Conservation (phyloP, 1,139 yeast species). For the Yamadazyma triangularis region DNA sequence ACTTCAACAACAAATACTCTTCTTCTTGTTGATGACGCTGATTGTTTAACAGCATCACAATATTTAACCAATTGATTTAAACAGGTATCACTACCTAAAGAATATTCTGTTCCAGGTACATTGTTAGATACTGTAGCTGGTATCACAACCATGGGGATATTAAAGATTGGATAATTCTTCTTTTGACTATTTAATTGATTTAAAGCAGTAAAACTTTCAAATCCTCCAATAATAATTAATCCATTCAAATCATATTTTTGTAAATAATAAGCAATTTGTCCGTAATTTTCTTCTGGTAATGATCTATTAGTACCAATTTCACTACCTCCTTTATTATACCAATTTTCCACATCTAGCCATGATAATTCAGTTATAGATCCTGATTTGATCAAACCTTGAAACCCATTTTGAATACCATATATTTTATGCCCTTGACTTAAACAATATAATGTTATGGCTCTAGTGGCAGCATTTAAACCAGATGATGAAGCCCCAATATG, state of each 20-base stretch:
- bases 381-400: conserved; percentile 80
- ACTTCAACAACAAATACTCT: conserved; percentile 78
- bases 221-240: conserved; percentile 87
- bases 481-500: conserved; percentile 98
- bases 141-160: conserved; percentile 87
- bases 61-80: conserved; percentile 68
- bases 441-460: conserved; percentile 89
- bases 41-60: conserved; percentile 75
- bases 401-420: conserved; percentile 86
- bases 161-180: conserved; percentile 75
- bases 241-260: conserved; percentile 86
- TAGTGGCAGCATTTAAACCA: conserved; percentile 88
- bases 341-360: conserved; percentile 87
- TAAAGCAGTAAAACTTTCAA: conserved; percentile 84
- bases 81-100: conserved; percentile 77
- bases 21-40: conserved; percentile 75
- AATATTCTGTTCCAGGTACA: conserved; percentile 81
- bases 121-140: conserved; percentile 90
- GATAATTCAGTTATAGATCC: conserved; percentile 68
- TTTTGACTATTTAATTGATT: conserved; percentile 75
- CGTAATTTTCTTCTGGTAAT: conserved; percentile 78
- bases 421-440: conserved; percentile 86
- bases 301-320: conserved; percentile 93
- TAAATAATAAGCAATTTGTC: conserved; percentile 85
- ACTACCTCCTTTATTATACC: conserved; percentile 92